Conservation (phyloP, 345 rosid genomes). For the sweet orange (Citrus sinensis) region DNA sequence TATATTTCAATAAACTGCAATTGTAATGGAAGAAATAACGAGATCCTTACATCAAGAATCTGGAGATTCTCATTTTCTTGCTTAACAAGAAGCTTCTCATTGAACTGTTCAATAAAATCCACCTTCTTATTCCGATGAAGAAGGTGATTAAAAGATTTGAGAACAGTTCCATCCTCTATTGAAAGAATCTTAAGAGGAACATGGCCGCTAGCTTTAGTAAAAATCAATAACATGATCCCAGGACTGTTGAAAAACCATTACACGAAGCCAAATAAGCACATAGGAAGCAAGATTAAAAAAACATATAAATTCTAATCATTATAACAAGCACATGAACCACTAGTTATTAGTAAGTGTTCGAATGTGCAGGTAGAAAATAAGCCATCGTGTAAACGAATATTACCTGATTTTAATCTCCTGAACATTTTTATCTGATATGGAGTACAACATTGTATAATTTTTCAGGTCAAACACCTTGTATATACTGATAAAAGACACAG, state of each 20-base stretch:
- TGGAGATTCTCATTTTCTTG: conserved; percentile 62
- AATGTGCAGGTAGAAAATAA: neutral
- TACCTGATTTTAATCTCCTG: conserved; percentile 62
- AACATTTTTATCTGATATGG: conserved; percentile 47
- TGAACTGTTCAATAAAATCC: conserved; percentile 60
- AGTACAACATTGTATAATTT: conserved; percentile 53
- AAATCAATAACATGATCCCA: conserved; percentile 56
- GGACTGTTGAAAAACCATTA: conserved; percentile 36
- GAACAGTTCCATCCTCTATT: conserved; percentile 59
- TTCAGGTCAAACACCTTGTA: conserved; percentile 62
- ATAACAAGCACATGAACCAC: neutral
- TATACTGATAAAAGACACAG: conserved; percentile 29
- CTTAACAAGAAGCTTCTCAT: conserved; percentile 65
- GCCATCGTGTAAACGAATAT: neutral
- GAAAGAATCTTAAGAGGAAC: conserved; percentile 57
- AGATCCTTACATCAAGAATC: conserved; percentile 55
- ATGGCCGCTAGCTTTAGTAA: conserved; percentile 32
- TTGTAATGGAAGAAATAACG: neutral
- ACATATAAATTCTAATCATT: neutral
- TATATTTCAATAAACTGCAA: neutral
- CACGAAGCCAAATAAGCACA: neutral
- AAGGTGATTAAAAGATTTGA: conserved; percentile 54
- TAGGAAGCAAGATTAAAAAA: neutral
- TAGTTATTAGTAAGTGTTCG: neutral
- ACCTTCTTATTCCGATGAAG: conserved; percentile 62